Evolutionary conservation across 192 early-diverging fungal species (phyloP).

Genomic region (Rhizophagus sp.): DNA sequence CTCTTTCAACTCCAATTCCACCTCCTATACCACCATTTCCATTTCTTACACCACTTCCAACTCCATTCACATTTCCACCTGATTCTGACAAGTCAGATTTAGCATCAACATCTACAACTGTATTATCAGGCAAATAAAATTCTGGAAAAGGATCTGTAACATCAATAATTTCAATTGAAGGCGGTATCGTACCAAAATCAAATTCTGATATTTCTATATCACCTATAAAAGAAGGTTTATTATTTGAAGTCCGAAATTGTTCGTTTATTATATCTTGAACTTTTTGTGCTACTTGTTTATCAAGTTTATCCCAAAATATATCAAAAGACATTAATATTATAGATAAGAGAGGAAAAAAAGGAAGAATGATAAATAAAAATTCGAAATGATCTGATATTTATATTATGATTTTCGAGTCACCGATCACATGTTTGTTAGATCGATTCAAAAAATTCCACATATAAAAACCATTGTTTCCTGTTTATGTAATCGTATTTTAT

Average conservation of each 20-base stretch:
- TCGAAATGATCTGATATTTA: too few relatives aligned
- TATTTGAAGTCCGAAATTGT: constrained; percentile 20
- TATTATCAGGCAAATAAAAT: constrained; percentile 60
- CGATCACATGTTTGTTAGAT: too few relatives aligned
- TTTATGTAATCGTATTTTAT: too few relatives aligned
- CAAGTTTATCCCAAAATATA: constrained; percentile 32
- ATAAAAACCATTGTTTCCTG: too few relatives aligned
- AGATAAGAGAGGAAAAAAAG: background rate
- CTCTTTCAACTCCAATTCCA: background rate
- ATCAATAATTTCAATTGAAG: constrained; percentile 66
- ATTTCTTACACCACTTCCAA: constrained; percentile 22
- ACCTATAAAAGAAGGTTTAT: constrained; percentile 70
- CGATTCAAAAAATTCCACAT: too few relatives aligned
- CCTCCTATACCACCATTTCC: constrained; percentile 9
- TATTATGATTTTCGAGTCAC: too few relatives aligned
- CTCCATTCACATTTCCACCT: background rate
- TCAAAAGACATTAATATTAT: constrained; percentile 25
- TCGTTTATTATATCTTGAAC: constrained; percentile 26
- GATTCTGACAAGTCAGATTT: background rate
- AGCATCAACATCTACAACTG: constrained; percentile 38
- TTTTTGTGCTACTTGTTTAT: constrained; percentile 26
- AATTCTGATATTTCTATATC: constrained; percentile 66
- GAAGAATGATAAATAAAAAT: too few relatives aligned
- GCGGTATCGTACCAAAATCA: constrained; percentile 70
- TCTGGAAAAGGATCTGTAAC: constrained; percentile 76